These are phyloP conservation scores for Heterobasidion irregulare DNA, from an alignment of 1,284 basidiomycete genomes.

Conservation along the genomic window DNA sequence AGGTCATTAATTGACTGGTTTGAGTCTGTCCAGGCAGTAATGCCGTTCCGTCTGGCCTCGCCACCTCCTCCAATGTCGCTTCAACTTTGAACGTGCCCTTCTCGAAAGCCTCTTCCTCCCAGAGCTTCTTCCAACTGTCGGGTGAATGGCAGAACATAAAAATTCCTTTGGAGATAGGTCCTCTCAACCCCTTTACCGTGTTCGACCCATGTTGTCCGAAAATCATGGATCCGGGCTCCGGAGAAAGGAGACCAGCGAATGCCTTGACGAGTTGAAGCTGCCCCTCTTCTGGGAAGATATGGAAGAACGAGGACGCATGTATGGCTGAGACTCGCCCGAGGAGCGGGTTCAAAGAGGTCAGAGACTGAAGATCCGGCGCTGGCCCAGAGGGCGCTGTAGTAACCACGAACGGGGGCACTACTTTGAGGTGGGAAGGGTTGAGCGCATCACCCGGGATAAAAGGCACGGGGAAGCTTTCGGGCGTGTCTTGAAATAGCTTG, in stretches of 20 bases:
- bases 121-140: constrained; percentile 20
- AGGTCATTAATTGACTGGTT: background rate
- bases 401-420: constrained; percentile 17
- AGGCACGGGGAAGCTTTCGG: constrained; percentile 28
- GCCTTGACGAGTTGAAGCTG: constrained; percentile 28
- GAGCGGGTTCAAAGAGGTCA: constrained; percentile 30
- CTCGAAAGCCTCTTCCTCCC: constrained; percentile 21
- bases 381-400: constrained; percentile 12
- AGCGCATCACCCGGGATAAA: constrained; percentile 38
- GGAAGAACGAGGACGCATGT: constrained; percentile 36
- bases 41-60: background rate
- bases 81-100: constrained; percentile 19
- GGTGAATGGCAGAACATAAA: constrained; percentile 15
- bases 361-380: constrained; percentile 20
- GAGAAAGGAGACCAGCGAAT: constrained; percentile 27
- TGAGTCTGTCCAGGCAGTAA: background rate
- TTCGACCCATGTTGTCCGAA: constrained; percentile 19
- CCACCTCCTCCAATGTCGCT: background rate
- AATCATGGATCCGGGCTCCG: constrained; percentile 23
- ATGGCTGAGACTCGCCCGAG: constrained; percentile 33
- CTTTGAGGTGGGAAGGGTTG: constrained; percentile 21
- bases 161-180: background rate
- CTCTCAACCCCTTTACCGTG: constrained; percentile 1
- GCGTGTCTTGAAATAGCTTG: constrained; percentile 18
- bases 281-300: constrained; percentile 33